Evolutionary conservation across 139 green algal genomes (phyloP).

Genomic region (Picochlorum sp.): DNA sequence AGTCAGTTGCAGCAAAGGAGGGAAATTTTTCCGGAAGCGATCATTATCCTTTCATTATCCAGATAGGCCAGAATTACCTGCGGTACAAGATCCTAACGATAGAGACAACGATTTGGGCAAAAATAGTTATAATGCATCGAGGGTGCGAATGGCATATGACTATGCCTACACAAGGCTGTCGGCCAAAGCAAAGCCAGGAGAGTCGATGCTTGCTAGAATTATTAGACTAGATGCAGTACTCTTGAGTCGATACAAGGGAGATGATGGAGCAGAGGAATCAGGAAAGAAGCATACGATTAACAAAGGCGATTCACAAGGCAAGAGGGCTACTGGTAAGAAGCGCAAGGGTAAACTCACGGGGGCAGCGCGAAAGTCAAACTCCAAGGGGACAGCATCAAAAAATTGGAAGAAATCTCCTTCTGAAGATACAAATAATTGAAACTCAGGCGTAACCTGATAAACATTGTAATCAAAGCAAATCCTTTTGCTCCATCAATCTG

Average conservation of each 20-base stretch:
- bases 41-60: constrained; percentile 13
- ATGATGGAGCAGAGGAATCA: neutral
- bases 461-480: too few species aligned
- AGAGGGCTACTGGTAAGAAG: neutral
- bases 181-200: constrained; percentile 13
- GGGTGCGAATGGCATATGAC: constrained; percentile 47
- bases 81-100: constrained; percentile 77
- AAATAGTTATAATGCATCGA: constrained; percentile 57
- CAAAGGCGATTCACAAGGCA: neutral
- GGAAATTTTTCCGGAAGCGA: constrained; percentile 52
- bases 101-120: constrained; percentile 58
- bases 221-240: constrained; percentile 37
- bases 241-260: neutral
- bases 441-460: too few species aligned
- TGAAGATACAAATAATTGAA: too few species aligned
- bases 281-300: neutral
- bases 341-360: neutral
- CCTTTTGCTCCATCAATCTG: too few species aligned
- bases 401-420: too few species aligned
- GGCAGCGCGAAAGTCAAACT: too few species aligned
- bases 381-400: too few species aligned
- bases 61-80: constrained; percentile 55
- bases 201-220: constrained; percentile 47
- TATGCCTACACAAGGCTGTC: constrained; percentile 45
- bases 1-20: constrained; percentile 32